Evolutionary conservation across 2,329 filamentous ascomycete species (phyloP), one percentile per base, ranked within the genome.

Genomic region (Aspergillus tanneri): DNA sequence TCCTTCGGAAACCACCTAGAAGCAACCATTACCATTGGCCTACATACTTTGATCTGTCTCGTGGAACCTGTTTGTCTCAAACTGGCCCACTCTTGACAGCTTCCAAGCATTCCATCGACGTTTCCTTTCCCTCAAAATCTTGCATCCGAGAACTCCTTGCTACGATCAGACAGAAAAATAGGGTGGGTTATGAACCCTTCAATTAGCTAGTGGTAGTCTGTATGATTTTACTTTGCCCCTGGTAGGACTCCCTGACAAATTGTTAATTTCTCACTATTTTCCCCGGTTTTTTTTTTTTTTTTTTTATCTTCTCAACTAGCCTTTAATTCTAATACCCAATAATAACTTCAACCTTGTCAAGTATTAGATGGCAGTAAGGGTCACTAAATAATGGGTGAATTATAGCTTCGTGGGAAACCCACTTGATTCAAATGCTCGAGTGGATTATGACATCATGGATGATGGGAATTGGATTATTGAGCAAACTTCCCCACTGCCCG

Each of bases 81-180:
- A 55, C 55, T 47, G 57, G 32, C 53, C 57, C 57, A 57, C 55
- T 52, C 49, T 56, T 59, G 57, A 59, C 55, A 59, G 57, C 55
- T 55, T 56, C 55, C 49, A 59, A 56, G 49, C 51, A 47, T 56
- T 54, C 45, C 42, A 53, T 52, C 38, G 46, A 41, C 36, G 45
- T 47, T 49, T 55, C 37, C 49, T 44, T 48, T 50, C 44, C 42
- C 41, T 47, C 46, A 54, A 45, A 53, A 60, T 60, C 56, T 60
- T 43, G 48, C 54, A 60, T 54, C 57, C 57, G 56, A 52, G 49
- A 53, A 53, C 51, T 54, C 54, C 54, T 54, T 54, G 50, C 57
- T 56, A 54, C 52, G 54, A 60, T 60, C 57, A 55, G 34, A 25
- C 46, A 47, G 28, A 30, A 50, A 14, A 14, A 14, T 8, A 14